Evolutionary conservation across 2,329 filamentous ascomycete species (phyloP), one percentile per base, ranked within the genome.

Genomic region (Ambrosiella xylebori): DNA sequence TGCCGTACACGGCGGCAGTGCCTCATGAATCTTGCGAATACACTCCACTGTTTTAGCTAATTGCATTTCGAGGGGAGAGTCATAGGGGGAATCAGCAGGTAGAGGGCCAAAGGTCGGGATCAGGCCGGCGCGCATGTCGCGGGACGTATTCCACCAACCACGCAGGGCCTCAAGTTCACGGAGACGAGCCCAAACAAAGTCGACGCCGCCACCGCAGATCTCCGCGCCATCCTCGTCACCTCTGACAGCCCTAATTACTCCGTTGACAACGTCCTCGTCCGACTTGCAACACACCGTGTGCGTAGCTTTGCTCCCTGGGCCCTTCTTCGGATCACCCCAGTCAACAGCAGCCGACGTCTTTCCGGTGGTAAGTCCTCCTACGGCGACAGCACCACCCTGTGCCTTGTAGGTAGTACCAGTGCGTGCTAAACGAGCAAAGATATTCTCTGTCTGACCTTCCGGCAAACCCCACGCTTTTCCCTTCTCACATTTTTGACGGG

Each of bases 401-500:
- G 74, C 76, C 64, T 81, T 80, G 67, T 84, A 84, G 11, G 75
- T 71, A 11, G 77, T 79, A 52, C 81, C 81, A 13, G 81, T 74
- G 50, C 83, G 76, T 2, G 77, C 79, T 3, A 98, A 76, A 8
- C 91, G 82, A 64, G 84, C 86, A 74, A 97, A 98, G 54, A 98
- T 81, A 64, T 88, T 91, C 71, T 98, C 93, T 45, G 82, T 84
- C 51, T 82, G 83, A 1, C 82, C 77, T 49, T 95, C 88, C 54
- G 81, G 81, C 0, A 84, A 85, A 40, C 88, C 93, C 87, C 90
- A 98, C 27, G 75, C 71, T 63, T 86, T 86, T 45, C 93, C 93
- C 70, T 87, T 93, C 68, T 97, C 90, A 68, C 91, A 96, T 69
- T 98, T 98, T 66, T 91, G 84, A 70, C 93, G 95, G 53, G 97